Conservation (phyloP, 2,329 filamentous ascomycete genomes). For the Cordyceps cateniannulata region DNA sequence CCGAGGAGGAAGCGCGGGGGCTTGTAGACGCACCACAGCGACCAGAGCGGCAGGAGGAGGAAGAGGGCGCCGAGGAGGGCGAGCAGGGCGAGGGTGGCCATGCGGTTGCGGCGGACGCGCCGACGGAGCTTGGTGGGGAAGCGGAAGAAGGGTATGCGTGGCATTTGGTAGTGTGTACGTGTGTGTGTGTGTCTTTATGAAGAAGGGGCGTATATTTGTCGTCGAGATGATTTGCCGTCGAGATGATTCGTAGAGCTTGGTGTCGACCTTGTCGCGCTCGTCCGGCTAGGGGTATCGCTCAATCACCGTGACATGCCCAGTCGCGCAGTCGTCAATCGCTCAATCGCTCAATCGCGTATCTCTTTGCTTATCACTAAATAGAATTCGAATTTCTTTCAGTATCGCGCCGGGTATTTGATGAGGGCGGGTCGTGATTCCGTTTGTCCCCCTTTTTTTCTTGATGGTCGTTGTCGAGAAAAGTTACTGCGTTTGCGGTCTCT, state of each 20-base stretch:
- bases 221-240: not conserved
- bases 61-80: slow-evolving; percentile 29
- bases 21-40: slow-evolving; percentile 70
- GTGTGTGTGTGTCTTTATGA: not conserved
- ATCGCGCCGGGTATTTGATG: not conserved
- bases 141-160: slow-evolving; percentile 42
- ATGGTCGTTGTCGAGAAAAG: not conserved
- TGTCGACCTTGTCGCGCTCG: not conserved
- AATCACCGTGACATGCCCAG: not conserved
- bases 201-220: not conserved
- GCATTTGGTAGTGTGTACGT: slow-evolving; percentile 20
- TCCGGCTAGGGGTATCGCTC: not conserved
- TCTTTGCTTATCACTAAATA: not conserved
- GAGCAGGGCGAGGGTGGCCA: slow-evolving; percentile 46
- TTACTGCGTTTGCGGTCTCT: not conserved
- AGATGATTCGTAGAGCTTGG: not conserved
- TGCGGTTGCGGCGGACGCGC: slow-evolving; percentile 51
- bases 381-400: not conserved
- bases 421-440: not conserved
- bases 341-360: not conserved
- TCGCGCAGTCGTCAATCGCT: not conserved
- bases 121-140: slow-evolving; percentile 51
- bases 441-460: not conserved
- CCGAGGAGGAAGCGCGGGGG: slow-evolving; percentile 66
- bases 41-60: slow-evolving; percentile 33